A percentile compares a stretch with the other conserved stretches of the same genome.
Evolutionary conservation across 2,329 filamentous ascomycete species (phyloP).

Genomic region (Talaromyces sp.): DNA sequence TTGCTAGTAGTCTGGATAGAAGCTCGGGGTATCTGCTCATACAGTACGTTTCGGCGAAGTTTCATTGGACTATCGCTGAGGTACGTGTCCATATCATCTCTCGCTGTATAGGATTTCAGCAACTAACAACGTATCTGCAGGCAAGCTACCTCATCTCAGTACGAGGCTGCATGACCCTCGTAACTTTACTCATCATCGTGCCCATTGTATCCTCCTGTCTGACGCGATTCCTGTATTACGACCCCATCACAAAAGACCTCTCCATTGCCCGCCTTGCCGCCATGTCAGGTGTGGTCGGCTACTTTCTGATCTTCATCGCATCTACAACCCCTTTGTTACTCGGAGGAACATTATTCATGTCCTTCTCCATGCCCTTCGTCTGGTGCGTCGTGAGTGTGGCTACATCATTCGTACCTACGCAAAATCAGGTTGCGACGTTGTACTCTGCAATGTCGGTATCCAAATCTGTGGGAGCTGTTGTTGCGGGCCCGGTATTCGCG

Average conservation of each 20-base stretch:
- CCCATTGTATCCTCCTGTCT: constrained; percentile 22
- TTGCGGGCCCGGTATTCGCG: constrained; percentile 29
- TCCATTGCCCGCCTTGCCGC: constrained; percentile 23
- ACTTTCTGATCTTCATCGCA: constrained; percentile 21
- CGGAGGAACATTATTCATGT: constrained; percentile 25
- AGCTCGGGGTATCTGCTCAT: constrained; percentile 26
- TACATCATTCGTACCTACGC: constrained; percentile 25
- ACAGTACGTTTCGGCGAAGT: constrained; percentile 31
- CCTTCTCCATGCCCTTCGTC: constrained; percentile 26
- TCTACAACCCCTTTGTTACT: constrained; percentile 22
- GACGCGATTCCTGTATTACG: constrained; percentile 22
- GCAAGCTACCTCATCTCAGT: constrained; percentile 30
- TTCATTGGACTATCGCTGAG: constrained; percentile 28
- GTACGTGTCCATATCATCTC: constrained; percentile 20
- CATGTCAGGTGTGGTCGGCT: constrained; percentile 24
- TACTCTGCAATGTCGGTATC: constrained; percentile 28
- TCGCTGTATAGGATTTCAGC: constrained; percentile 10
- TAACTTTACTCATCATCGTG: constrained; percentile 25
- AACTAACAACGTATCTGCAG: constrained; percentile 16
- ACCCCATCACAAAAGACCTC: constrained; percentile 24
- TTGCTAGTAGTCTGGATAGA: constrained; percentile 25
- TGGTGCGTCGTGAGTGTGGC: constrained; percentile 26
- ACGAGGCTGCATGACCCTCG: constrained; percentile 24
- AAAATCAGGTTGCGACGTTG: constrained; percentile 28
- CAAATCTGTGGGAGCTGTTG: constrained; percentile 22